Evolutionary conservation across 2,329 filamentous ascomycete species (phyloP), one percentile per base, ranked within the genome.

Genomic region (Colletotrichum tofieldiae): DNA sequence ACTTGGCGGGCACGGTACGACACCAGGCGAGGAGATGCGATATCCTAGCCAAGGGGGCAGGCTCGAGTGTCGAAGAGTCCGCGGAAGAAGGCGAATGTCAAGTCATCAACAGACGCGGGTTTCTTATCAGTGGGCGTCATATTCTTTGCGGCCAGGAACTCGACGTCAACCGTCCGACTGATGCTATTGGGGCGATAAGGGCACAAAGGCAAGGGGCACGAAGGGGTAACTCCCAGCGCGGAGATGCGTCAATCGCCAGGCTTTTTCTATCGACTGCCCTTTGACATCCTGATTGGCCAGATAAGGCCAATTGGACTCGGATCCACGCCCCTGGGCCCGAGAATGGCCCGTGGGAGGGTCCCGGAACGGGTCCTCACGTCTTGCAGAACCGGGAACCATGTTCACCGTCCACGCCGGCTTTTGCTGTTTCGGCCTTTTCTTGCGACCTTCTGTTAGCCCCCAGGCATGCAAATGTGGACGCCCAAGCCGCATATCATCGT

Each of bases 21-120:
- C 60, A 56, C 32, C 43, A 29, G 74, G 77, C 76, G 77, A 80
- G 78, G 78, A 80, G 78, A 80, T 80, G 75, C 75, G 77, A 75
- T 58, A 76, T 75, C 66, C 75, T 63, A 65, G 16, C 59, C 60
- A 67, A 41, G 41, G 35, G 23, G 29, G 14, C 18, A 45, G 35
- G 35, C 54, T 45, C 32, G 20, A 59, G 62, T 56, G 43, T 45
- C 29, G 20, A 66, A 52, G 35, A 29, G 39, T 70, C 70, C 70
- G 70, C 70, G 70, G 70, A 72, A 45, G 45, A 49, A 58, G 52
- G 9, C n/a, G 35, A 45, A 65, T 23, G 37, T 52, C 18, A n/a
- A 55, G 23, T 64, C 45, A 54, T 51, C 35, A n/a, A 39, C 47
- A 39, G 37, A 59, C 39, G 65, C 45, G 47, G 39, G 52, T 52